Percentiles rank a stretch among this genome's conserved stretches.
Conservation (phyloP, 1,139 yeast genomes). For the Geotrichum candidum region DNA sequence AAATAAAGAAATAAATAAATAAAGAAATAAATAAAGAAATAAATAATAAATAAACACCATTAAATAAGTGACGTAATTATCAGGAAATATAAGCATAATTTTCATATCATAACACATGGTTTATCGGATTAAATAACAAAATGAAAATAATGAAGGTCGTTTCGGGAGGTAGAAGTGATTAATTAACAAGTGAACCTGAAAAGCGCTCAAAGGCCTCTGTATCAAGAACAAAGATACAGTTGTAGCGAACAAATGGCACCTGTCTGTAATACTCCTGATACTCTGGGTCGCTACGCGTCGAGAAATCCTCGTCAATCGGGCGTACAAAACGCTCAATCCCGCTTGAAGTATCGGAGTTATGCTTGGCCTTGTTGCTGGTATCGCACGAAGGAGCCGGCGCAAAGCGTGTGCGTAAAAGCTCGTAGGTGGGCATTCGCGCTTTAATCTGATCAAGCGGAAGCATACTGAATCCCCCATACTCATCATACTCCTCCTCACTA, state of each 20-base stretch:
- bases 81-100: neutral
- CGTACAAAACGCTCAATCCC: neutral
- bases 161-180: neutral
- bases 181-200: neutral
- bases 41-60: neutral
- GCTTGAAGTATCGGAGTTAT: neutral
- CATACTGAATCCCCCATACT: conserved; percentile 8
- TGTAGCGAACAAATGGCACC: neutral
- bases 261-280: neutral
- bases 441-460: conserved; percentile 3
- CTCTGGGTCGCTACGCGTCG: neutral
- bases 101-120: neutral
- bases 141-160: neutral
- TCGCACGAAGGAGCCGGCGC: neutral
- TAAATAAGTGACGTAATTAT: neutral
- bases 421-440: neutral
- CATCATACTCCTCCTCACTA: conserved; percentile 10
- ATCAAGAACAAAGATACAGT: conserved; percentile 5
- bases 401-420: conserved; percentile 1
- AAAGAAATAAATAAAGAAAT: neutral
- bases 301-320: neutral
- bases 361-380: neutral
- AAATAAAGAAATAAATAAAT: no score
- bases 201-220: neutral
- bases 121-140: neutral